Percentiles rank a stretch among this genome's conserved stretches.
Evolutionary conservation across 129 eudicot genomes (phyloP).

Genomic region (Escallonia rubra): DNA sequence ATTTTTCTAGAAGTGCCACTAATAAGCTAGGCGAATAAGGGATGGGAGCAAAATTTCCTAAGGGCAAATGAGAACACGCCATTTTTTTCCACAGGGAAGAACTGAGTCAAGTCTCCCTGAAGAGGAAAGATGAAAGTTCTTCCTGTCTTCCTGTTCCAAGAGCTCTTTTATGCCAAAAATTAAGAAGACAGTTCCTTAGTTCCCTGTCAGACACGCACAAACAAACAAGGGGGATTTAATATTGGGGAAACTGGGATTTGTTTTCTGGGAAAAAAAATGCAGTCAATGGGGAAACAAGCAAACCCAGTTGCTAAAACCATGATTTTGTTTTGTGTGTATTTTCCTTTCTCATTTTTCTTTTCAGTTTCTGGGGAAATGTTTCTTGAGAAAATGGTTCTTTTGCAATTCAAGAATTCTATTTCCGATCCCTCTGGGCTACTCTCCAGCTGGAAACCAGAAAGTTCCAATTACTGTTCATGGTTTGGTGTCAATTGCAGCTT

Average conservation of each 20-base stretch:
- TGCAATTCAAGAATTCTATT: slow-evolving; percentile 50
- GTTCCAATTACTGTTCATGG: slow-evolving; percentile 53
- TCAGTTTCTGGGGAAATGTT: slow-evolving; percentile 29
- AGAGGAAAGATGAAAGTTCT: not conserved
- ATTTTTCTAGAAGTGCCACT: too few relatives aligned
- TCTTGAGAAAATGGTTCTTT: slow-evolving; percentile 34
- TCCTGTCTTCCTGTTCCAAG: not conserved
- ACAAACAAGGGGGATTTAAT: too few relatives aligned
- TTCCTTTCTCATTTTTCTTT: slow-evolving; percentile 10
- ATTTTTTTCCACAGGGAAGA: too few relatives aligned
- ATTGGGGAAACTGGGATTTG: not conserved
- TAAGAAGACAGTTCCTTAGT: too few relatives aligned
- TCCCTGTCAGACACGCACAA: too few relatives aligned
- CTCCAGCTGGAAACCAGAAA: slow-evolving; percentile 41
- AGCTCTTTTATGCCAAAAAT: not conserved
- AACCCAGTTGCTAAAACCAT: slow-evolving; percentile 3
- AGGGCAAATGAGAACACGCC: too few relatives aligned
- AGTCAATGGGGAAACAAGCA: slow-evolving; percentile 1
- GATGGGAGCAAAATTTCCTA: too few relatives aligned
- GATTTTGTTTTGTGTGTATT: slow-evolving; percentile 12
- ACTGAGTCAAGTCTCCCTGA: not conserved
- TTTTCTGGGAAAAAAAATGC: not conserved
- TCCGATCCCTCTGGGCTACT: slow-evolving; percentile 56
- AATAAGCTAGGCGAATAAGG: too few relatives aligned
- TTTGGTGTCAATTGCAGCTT: slow-evolving; percentile 64